Evolutionary conservation across 2,329 filamentous ascomycete species (phyloP).

Genomic region (Hypoxylon sp.): DNA sequence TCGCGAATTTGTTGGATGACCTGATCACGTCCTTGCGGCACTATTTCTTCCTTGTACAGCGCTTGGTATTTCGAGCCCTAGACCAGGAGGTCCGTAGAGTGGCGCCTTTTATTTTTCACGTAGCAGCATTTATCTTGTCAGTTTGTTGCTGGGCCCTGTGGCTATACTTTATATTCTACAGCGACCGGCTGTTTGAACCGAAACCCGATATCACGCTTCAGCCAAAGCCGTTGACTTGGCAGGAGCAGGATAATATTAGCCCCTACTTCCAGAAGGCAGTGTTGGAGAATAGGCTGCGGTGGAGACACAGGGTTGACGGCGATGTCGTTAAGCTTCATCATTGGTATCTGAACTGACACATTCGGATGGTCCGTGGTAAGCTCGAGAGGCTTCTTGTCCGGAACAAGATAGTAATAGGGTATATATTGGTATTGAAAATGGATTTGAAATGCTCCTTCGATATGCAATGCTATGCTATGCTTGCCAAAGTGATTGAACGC

Average conservation of each 20-base stretch:
- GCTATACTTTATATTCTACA: background rate
- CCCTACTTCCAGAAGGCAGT: background rate
- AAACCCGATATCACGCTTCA: background rate
- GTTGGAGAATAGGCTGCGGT: background rate
- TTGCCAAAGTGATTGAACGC: conserved; percentile 17
- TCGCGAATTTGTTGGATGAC: background rate
- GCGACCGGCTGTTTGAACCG: background rate
- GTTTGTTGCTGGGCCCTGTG: background rate
- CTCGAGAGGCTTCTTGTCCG: background rate
- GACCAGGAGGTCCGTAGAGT: background rate
- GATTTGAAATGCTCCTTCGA: conserved; percentile 1
- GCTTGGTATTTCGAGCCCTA: background rate
- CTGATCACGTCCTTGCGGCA: background rate
- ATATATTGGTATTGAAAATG: conserved; percentile 12
- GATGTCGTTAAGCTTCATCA: background rate
- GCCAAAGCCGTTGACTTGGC: conserved; percentile 12
- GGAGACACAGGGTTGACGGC: conserved; percentile 12
- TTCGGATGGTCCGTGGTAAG: background rate
- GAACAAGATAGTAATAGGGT: conserved; percentile 3
- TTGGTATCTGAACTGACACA: background rate
- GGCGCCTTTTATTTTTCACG: background rate
- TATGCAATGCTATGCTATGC: conserved; percentile 10
- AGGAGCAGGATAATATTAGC: background rate
- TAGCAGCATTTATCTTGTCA: background rate
- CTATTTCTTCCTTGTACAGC: background rate